phyloP scores from a whole-genome alignment of 2,329 filamentous ascomycete species.

The Ilyonectria robusta region DNA sequence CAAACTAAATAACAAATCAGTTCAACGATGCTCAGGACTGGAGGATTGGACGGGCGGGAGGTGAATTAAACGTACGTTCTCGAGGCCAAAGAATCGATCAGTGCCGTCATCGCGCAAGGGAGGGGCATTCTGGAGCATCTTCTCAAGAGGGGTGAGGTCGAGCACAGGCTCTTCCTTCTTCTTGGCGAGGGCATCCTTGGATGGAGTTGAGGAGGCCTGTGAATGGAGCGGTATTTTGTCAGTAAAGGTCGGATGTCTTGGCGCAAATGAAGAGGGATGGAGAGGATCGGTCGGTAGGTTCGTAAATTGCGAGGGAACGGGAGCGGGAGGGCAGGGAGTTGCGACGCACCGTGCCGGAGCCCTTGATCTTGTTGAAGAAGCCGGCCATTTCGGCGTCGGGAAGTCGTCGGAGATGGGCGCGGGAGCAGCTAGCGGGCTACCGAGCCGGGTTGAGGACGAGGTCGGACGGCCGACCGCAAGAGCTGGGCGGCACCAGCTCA shows the following conservation, averaged over 20 bases:
- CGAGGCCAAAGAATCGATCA: conserved; percentile 98
- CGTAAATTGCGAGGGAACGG: conserved; percentile 19
- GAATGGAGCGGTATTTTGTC: conserved; percentile 49
- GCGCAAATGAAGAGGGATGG: conserved; percentile 30
- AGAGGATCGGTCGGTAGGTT: conserved; percentile 42
- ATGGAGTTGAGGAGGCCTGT: conserved; percentile 60
- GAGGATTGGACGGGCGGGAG: conserved; percentile 21
- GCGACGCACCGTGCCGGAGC: conserved; percentile 66
- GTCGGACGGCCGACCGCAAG: conserved; percentile 49
- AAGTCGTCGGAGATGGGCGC: conserved; percentile 34
- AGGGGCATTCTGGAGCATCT: conserved; percentile 86
- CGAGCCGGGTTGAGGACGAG: conserved; percentile 41
- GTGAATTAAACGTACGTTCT: conserved; percentile 80
- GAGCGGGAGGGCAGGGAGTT: conserved; percentile 15
- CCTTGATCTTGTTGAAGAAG: conserved; percentile 73
- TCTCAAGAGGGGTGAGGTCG: conserved; percentile 75
- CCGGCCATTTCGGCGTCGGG: conserved; percentile 63
- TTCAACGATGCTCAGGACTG: conserved; percentile 15
- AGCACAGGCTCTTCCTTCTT: conserved; percentile 71
- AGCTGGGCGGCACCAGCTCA: conserved; percentile 55
- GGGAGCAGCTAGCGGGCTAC: conserved; percentile 34
- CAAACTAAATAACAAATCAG: conserved; percentile 77
- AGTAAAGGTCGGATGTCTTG: conserved; percentile 45
- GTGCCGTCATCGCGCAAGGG: conserved; percentile 88
- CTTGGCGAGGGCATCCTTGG: conserved; percentile 63